Base-by-base conservation (phyloP, 2,329 filamentous ascomycete species). In the Phyllosticta capitalensis region DNA sequence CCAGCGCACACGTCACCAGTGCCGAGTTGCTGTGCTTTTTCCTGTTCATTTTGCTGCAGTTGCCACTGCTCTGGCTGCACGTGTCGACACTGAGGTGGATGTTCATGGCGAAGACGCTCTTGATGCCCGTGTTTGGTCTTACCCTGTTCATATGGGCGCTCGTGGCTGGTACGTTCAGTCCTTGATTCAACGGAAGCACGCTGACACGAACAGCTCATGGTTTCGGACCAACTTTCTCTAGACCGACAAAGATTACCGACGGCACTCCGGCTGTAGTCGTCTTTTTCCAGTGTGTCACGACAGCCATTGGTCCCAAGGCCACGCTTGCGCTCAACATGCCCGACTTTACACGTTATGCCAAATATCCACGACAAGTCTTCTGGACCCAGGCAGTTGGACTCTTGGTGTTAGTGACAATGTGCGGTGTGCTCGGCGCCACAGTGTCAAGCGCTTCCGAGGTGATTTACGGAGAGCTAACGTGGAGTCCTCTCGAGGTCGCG, bases 161-260 rank as follows among this genome's bases (percentile, higher is more conserved):
- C 2, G 56, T 59, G 17, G 56, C 56, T 20, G 55, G 55, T 53
- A 19, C 24, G 55, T 28, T 3, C n/a, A n/a, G n/a, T n/a, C 55
- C 20, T 48, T 9, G 21, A 26, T 22, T 12, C 26, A 7, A 50
- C 14, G 14, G 10, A 9, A 22, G 49, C n/a, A 33, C 19, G 22
- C 45, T 50, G n/a, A 22, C 5, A 24, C 14, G 2, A 2, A 14
- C 19, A 58, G 56, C 56, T 54, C 51, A 54, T 12, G 56, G 56
- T 28, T 59, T 59, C 21, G 69, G 69, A 5, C 68, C 67, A n/a
- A 64, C 70, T 1, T 61, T 71, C n/a, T 64, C 62, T 5, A 63
- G 64, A 38, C 66, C 66, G 14, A 66, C 64, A 1, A 49, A 55
- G 1, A 64, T 65, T 22, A 58, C 58, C 7, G 56, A 62, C 20